These are phyloP conservation scores for Ramaria sp. DNA, from an alignment of 768 basidiomycete species.

Conservation along the genomic window DNA sequence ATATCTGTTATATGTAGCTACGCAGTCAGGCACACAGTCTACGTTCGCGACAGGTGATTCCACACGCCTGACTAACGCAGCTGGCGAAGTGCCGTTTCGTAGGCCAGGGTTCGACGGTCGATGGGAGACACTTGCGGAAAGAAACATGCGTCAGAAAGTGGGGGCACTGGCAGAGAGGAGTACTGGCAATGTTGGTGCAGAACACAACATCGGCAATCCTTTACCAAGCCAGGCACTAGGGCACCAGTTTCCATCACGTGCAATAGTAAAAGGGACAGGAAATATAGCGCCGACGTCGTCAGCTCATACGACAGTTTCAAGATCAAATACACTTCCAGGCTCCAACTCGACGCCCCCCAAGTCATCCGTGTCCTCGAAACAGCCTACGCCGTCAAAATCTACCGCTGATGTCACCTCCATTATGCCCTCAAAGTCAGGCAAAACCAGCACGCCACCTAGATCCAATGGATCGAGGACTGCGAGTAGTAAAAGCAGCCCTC, in stretches of 20 bases:
- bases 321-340: too few species aligned
- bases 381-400: not conserved
- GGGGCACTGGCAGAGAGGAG: not conserved
- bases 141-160: not conserved
- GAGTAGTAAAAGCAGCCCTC: not conserved
- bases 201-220: too few species aligned
- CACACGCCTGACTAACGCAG: not conserved
- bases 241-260: not conserved
- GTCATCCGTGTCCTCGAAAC: not conserved
- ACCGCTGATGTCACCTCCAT: not conserved
- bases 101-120: constrained; percentile 1
- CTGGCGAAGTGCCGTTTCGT: not conserved
- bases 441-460: not conserved
- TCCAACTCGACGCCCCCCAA: not conserved
- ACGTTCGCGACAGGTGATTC: not conserved
- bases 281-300: not conserved
- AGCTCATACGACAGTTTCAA: too few species aligned
- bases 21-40: not conserved
- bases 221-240: not conserved
- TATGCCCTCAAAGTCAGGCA: not conserved
- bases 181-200: too few species aligned
- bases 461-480: not conserved
- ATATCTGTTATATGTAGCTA: not conserved
- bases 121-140: not conserved
- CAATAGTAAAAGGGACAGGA: not conserved